Percentiles rank a stretch among this genome's conserved stretches.
phyloP scores from a whole-genome alignment of 1,139 yeast genomes.

The Hyphopichia fennica region DNA sequence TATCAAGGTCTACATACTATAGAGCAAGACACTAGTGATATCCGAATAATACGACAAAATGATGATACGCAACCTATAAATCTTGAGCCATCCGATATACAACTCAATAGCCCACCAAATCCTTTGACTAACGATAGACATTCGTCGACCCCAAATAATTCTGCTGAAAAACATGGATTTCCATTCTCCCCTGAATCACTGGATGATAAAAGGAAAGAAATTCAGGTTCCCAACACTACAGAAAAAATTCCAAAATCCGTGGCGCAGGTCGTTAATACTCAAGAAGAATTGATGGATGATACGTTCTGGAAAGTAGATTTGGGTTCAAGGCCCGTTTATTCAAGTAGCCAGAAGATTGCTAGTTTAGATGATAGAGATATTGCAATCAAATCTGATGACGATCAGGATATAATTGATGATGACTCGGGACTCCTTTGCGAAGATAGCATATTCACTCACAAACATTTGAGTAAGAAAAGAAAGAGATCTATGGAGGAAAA shows the following conservation, averaged over 20 bases:
- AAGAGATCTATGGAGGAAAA: constrained; percentile 2
- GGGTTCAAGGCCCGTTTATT: constrained; percentile 7
- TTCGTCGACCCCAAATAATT: background rate
- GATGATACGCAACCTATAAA: background rate
- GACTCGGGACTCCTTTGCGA: constrained; percentile 1
- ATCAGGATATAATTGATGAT: constrained; percentile 12
- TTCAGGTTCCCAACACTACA: constrained; percentile 4
- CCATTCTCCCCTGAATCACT: background rate
- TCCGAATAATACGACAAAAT: background rate
- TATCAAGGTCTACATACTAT: background rate
- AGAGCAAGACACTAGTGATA: background rate
- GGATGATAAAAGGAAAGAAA: constrained; percentile 1
- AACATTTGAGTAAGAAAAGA: constrained; percentile 6
- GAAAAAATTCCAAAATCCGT: constrained; percentile 2
- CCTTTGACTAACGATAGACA: background rate
- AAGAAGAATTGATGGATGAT: constrained; percentile 10
- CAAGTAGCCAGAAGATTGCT: constrained; percentile 9
- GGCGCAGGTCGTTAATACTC: constrained; percentile 18
- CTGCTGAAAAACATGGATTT: background rate
- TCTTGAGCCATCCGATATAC: background rate
- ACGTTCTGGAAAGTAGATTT: constrained; percentile 3
- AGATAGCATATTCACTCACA: constrained; percentile 1
- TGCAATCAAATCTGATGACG: constrained; percentile 14
- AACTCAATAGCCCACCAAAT: background rate
- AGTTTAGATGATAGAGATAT: constrained; percentile 7